Percentiles rank a stretch among this genome's conserved stretches.
phyloP scores from a whole-genome alignment of 2,329 filamentous ascomycete genomes.

The Pseudogymnoascus sp. region DNA sequence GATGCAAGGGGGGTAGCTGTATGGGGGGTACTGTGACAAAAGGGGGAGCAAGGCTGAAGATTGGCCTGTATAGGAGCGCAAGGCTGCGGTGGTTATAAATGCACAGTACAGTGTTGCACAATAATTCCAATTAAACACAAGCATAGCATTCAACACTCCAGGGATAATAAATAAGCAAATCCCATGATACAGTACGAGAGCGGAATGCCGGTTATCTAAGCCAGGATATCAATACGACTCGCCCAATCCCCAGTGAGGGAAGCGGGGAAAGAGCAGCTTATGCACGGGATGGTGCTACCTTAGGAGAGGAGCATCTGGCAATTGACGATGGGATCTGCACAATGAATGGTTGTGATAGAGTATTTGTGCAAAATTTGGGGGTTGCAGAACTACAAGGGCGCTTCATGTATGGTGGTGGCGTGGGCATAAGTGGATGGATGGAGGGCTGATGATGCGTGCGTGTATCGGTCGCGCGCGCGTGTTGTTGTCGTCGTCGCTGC shows the following conservation, averaged over 20 bases:
- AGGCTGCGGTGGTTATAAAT: neutral
- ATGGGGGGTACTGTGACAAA: neutral
- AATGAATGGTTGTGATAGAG: neutral
- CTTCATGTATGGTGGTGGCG: neutral
- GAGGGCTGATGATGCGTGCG: neutral
- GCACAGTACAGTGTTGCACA: neutral
- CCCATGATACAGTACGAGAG: neutral
- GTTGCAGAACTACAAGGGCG: neutral
- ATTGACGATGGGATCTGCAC: neutral
- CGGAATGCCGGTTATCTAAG: neutral
- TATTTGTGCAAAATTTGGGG: neutral
- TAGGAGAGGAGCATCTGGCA: neutral
- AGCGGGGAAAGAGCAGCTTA: neutral
- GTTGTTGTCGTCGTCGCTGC: neutral
- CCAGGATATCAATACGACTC: neutral
- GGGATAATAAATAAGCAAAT: neutral
- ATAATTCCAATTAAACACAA: neutral
- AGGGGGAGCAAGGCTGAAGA: neutral
- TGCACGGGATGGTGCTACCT: neutral
- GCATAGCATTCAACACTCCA: neutral
- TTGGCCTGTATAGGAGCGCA: neutral
- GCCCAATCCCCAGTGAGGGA: neutral
- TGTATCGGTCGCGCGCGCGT: slow-evolving; percentile 3
- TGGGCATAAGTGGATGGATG: slow-evolving; percentile 4
- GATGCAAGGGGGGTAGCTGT: neutral